phyloP scores from a whole-genome alignment of 345 rosid genomes.

The Jatropha curcas region DNA sequence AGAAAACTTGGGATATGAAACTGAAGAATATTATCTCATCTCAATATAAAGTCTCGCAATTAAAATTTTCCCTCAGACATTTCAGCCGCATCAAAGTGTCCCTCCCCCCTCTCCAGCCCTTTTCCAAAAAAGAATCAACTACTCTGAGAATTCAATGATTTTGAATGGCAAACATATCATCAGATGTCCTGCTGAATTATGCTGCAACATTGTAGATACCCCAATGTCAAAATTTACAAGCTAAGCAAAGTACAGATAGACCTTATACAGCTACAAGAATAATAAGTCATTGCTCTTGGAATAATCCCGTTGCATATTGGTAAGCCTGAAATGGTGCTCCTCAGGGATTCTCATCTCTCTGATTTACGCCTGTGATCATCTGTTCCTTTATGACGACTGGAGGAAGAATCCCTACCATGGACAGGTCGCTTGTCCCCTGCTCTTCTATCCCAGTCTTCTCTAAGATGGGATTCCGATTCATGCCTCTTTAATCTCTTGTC shows the following conservation, averaged over 20 bases:
- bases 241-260: not conserved
- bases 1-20: not conserved
- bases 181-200: not conserved
- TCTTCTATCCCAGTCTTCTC: slow-evolving; percentile 34
- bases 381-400: slow-evolving; percentile 30
- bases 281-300: not conserved
- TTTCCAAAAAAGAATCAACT: not conserved
- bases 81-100: not conserved
- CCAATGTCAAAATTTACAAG: not conserved
- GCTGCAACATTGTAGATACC: not conserved
- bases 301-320: not conserved
- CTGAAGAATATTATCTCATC: not conserved
- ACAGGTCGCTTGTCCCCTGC: slow-evolving; percentile 20
- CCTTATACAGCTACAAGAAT: not conserved
- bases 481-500: slow-evolving; percentile 41
- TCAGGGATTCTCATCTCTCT: slow-evolving; percentile 16
- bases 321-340: not conserved
- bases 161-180: not conserved
- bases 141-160: not conserved
- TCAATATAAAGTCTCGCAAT: not conserved
- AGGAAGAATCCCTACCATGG: slow-evolving; percentile 31
- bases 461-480: slow-evolving; percentile 33
- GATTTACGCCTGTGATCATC: slow-evolving; percentile 27
- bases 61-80: not conserved
- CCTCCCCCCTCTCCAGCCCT: too few relatives aligned